phyloP scores from a whole-genome alignment of 768 basidiomycete genomes.

The Pholiota microspora region DNA sequence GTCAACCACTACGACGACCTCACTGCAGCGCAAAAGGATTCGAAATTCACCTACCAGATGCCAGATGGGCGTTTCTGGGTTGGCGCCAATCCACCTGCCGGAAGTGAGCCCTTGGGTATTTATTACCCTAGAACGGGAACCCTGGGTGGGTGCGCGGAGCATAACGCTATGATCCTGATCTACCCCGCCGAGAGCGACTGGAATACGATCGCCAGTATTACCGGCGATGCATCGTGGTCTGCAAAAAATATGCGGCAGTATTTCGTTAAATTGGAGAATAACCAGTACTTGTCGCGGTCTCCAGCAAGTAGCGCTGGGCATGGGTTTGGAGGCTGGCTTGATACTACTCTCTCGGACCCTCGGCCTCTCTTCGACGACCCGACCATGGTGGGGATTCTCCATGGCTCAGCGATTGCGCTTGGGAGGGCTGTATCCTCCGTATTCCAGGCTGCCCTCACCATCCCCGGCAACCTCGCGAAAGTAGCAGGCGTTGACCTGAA shows the following conservation, averaged over 20 bases:
- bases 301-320: slow-evolving; percentile 1
- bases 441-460: background rate
- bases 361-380: background rate
- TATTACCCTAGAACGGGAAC: slow-evolving; percentile 8
- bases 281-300: slow-evolving; percentile 5
- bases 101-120: slow-evolving; percentile 7
- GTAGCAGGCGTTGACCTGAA: slow-evolving; percentile 3
- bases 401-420: slow-evolving; percentile 3
- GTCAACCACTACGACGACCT: slow-evolving; percentile 9
- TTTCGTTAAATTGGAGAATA: slow-evolving; percentile 6
- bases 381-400: slow-evolving; percentile 3
- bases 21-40: background rate
- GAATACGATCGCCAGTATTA: slow-evolving; percentile 9
- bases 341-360: slow-evolving; percentile 4
- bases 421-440: background rate
- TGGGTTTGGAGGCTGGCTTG: slow-evolving; percentile 6
- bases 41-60: slow-evolving; percentile 6
- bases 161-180: slow-evolving; percentile 8
- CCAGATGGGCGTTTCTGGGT: slow-evolving; percentile 4
- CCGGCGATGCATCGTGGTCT: slow-evolving; percentile 4
- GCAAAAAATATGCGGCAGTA: slow-evolving; percentile 9
- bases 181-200: slow-evolving; percentile 11
- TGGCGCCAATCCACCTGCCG: slow-evolving; percentile 5
- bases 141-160: slow-evolving; percentile 9
- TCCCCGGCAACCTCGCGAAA: background rate